Conservation (phyloP, 352 stramenopile species). For the Phytophthora kernoviae region DNA sequence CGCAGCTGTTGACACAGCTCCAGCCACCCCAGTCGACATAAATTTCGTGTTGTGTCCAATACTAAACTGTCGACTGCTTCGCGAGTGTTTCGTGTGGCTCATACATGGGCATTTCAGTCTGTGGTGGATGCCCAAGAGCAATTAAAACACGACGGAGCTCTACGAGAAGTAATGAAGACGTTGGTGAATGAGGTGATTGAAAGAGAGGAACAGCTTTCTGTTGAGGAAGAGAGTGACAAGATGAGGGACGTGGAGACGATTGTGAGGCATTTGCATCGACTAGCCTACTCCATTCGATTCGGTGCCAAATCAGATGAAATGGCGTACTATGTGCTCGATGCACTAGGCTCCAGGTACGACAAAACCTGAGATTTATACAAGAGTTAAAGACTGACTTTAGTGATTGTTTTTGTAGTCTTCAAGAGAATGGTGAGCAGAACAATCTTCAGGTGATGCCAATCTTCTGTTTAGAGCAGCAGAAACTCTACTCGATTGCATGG, state of each 20-base stretch:
- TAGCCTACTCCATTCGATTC: constrained; percentile 60
- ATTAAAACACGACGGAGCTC: constrained; percentile 24
- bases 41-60: constrained; percentile 25
- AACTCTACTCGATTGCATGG: constrained; percentile 56
- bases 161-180: constrained; percentile 32
- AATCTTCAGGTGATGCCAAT: constrained; percentile 58
- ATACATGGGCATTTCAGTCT: constrained; percentile 49
- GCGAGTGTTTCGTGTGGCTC: constrained; percentile 29
- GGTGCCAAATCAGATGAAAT: constrained; percentile 43
- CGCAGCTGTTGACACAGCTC: constrained; percentile 10
- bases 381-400: background rate
- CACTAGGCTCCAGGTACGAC: constrained; percentile 37
- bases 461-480: constrained; percentile 50
- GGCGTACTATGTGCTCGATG: constrained; percentile 61
- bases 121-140: constrained; percentile 44
- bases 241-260: constrained; percentile 34
- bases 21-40: constrained; percentile 12
- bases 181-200: constrained; percentile 18
- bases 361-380: background rate
- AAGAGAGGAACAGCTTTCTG: constrained; percentile 2
- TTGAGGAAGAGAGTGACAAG: constrained; percentile 22
- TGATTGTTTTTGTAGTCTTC: constrained; percentile 29
- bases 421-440: constrained; percentile 36
- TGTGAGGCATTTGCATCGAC: constrained; percentile 42
- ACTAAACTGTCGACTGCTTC: constrained; percentile 17